These are phyloP conservation scores for Podaxis pistillaris DNA, from an alignment of 768 basidiomycete genomes.

Conservation along the genomic window DNA sequence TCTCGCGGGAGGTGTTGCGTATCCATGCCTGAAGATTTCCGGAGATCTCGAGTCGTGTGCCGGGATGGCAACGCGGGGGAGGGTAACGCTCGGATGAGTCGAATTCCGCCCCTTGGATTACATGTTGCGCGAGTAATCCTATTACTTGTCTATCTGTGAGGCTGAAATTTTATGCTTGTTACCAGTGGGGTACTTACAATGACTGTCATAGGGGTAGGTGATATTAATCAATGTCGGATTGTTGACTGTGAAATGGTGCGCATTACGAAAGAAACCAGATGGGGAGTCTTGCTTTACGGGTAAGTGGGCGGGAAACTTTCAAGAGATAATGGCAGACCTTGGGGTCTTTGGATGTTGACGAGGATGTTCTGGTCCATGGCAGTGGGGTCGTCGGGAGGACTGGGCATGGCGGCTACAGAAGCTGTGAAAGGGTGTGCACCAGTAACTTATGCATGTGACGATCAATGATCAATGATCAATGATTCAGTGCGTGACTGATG, in stretches of 20 bases:
- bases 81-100: conserved; percentile 11
- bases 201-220: not conserved
- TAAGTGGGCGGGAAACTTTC: not conserved
- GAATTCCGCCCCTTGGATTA: not conserved
- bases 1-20: not conserved
- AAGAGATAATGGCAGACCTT: not conserved
- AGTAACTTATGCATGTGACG: not conserved
- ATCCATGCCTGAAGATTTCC: not conserved
- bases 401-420: not conserved
- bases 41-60: not conserved
- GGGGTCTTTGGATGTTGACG: not conserved
- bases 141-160: not conserved
- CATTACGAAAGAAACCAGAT: not conserved
- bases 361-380: not conserved
- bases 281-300: not conserved
- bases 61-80: not conserved
- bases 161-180: not conserved
- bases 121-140: not conserved
- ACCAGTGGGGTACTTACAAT: not conserved
- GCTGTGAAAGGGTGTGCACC: not conserved
- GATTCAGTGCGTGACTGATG: no score
- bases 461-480: no score
- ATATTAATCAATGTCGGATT: not conserved
- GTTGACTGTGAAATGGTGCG: not conserved
- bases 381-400: not conserved